Conservation (phyloP, 345 rosid genomes). For the Eucalyptus marginata region DNA sequence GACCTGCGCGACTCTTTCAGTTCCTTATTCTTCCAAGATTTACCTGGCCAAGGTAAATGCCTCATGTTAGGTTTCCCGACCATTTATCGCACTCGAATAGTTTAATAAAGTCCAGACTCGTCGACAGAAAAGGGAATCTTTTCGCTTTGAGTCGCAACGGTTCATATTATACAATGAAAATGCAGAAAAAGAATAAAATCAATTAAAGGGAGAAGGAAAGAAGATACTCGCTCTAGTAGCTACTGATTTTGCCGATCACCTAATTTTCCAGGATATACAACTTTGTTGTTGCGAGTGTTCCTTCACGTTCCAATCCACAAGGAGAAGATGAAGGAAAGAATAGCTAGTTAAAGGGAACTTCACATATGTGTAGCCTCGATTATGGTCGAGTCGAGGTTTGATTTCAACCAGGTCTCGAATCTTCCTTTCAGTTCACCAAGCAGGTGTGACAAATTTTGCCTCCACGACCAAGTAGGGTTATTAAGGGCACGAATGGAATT, state of each 20-base stretch:
- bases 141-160: background rate
- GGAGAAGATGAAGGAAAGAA: background rate
- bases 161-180: background rate
- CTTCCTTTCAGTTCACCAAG: constrained; percentile 20
- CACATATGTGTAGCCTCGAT: constrained; percentile 19
- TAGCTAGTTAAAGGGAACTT: background rate
- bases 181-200: background rate
- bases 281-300: background rate
- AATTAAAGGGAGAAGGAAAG: background rate
- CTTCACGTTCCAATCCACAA: background rate
- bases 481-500: constrained; percentile 75
- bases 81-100: background rate
- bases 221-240: background rate
- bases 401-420: background rate
- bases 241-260: background rate
- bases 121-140: background rate
- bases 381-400: constrained; percentile 4
- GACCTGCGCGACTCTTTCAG: background rate
- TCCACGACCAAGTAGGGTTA: constrained; percentile 85
- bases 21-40: background rate
- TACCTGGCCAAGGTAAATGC: background rate
- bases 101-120: background rate
- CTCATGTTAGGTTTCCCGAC: background rate
- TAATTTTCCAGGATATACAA: background rate
- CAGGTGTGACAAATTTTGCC: constrained; percentile 37